phyloP scores from a whole-genome alignment of 2,329 filamentous ascomycete genomes.

The Lachnellula arida region DNA sequence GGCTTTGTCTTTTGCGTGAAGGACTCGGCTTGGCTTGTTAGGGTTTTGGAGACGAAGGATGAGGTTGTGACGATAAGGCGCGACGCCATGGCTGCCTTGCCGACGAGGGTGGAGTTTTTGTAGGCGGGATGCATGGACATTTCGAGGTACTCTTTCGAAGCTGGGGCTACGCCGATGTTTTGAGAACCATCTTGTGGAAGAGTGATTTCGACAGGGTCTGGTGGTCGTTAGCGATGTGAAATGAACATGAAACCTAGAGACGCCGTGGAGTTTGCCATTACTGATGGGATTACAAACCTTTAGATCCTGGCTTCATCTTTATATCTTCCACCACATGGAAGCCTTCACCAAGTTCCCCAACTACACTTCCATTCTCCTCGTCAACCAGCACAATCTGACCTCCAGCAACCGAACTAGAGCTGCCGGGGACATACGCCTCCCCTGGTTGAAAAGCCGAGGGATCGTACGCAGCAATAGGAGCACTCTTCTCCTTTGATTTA shows the following conservation, averaged over 20 bases:
- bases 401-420: constrained; percentile 51
- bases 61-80: constrained; percentile 88
- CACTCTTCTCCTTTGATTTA: constrained; percentile 24
- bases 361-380: constrained; percentile 92
- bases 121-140: constrained; percentile 87
- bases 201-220: constrained; percentile 75
- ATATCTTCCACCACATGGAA: constrained; percentile 76
- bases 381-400: constrained; percentile 90
- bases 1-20: constrained; percentile 81
- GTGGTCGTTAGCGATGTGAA: constrained; percentile 4
- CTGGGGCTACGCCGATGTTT: constrained; percentile 63
- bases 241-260: neutral
- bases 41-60: constrained; percentile 68
- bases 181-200: constrained; percentile 63
- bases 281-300: constrained; percentile 55
- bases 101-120: constrained; percentile 78
- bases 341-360: constrained; percentile 82
- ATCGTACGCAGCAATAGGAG: constrained; percentile 60
- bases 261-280: neutral
- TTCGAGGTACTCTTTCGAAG: constrained; percentile 66
- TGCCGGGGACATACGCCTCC: constrained; percentile 67
- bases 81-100: constrained; percentile 81
- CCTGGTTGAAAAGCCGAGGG: constrained; percentile 76
- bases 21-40: constrained; percentile 71
- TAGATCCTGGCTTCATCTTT: constrained; percentile 76